phyloP scores from a whole-genome alignment of 2,329 filamentous ascomycete species.

The Cercospora brassicicola region DNA sequence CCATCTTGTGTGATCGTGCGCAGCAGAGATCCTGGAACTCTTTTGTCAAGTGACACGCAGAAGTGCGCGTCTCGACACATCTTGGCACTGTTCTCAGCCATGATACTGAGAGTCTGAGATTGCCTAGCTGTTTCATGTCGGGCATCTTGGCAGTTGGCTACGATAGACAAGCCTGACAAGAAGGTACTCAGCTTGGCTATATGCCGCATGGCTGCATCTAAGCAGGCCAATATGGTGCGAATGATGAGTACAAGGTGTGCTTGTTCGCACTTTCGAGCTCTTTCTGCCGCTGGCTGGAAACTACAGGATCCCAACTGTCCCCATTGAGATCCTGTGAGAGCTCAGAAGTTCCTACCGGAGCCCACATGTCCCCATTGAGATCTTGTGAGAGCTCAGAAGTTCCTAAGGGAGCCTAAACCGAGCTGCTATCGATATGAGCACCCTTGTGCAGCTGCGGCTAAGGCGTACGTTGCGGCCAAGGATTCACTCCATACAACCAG shows the following conservation, averaged over 20 bases:
- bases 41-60: not conserved
- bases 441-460: not conserved
- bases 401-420: not conserved
- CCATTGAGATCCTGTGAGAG: too few species aligned
- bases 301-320: not conserved
- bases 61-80: not conserved
- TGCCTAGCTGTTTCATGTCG: not conserved
- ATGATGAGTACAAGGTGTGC: not conserved
- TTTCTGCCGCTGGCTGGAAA: not conserved
- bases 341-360: too few species aligned
- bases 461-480: not conserved
- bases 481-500: not conserved
- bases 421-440: not conserved
- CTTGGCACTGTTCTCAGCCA: not conserved
- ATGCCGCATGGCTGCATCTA: not conserved
- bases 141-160: not conserved
- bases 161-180: not conserved
- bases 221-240: not conserved
- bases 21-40: not conserved
- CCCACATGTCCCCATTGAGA: too few species aligned
- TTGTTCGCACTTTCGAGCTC: not conserved
- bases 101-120: not conserved
- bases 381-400: too few species aligned
- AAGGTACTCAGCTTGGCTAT: not conserved
- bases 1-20: not conserved